Percentiles rank a stretch among this genome's conserved stretches.
Conservation (phyloP, 208 protist species). For the Acanthamoeba lenticulata region DNA sequence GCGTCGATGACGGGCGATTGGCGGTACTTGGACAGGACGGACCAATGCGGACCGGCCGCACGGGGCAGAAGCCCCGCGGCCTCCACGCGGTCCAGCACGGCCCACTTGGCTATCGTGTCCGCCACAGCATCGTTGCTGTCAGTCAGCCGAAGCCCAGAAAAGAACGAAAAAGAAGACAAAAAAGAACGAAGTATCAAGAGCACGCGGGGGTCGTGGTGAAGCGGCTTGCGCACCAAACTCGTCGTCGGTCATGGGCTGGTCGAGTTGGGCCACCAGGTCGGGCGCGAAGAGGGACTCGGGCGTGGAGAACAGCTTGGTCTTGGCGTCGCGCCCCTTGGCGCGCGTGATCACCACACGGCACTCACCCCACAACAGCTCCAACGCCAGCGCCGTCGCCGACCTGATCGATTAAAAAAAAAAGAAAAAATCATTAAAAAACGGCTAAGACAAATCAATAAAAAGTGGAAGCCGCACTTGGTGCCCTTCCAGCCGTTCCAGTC, state of each 20-base stretch:
- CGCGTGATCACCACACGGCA: not conserved
- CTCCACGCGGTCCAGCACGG: not conserved
- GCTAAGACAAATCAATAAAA: not conserved
- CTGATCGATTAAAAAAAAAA: not conserved
- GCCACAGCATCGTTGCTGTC: no score
- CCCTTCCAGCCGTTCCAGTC: not conserved
- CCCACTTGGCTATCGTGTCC: not conserved
- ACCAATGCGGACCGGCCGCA: not conserved
- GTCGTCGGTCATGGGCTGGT: not conserved
- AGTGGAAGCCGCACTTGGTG: not conserved
- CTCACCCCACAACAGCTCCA: not conserved
- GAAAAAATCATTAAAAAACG: not conserved
- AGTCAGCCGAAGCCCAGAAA: no score
- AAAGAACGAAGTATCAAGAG: no score
- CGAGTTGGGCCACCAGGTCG: not conserved
- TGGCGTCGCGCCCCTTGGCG: not conserved
- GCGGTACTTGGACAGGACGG: not conserved
- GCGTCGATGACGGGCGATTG: not conserved
- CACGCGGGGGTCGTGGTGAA: no score
- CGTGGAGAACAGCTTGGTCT: not conserved
- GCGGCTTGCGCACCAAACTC: not conserved
- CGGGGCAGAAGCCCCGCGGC: not conserved
- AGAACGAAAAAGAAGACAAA: not conserved
- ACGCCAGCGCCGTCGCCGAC: not conserved
- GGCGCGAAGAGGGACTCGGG: not conserved